These are phyloP conservation scores for Raddia guianensis DNA, from an alignment of 176 grass and related monocot species.

Conservation along the genomic window DNA sequence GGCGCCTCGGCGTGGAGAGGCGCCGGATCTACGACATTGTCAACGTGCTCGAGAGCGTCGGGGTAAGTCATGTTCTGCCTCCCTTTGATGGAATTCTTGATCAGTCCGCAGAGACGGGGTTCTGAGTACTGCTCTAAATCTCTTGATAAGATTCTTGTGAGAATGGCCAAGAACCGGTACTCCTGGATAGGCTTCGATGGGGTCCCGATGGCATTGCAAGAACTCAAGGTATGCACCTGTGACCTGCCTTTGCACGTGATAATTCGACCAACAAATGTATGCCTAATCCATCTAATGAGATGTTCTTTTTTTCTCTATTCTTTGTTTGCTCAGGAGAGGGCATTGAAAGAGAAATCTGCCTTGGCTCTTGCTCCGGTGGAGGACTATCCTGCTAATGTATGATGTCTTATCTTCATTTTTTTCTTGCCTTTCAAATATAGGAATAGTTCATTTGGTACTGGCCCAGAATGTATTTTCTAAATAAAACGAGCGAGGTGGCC, in stretches of 20 bases:
- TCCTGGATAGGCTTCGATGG: constrained; percentile 86
- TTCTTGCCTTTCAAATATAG: neutral
- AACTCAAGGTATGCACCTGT: constrained; percentile 67
- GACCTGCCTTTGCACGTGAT: neutral
- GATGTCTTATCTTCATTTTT: neutral
- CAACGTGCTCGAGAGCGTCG: constrained; percentile 87
- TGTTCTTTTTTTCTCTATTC: neutral
- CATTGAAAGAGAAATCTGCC: constrained; percentile 49
- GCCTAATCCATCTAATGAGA: neutral
- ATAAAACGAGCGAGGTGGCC: no score
- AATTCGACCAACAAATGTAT: constrained; percentile 5
- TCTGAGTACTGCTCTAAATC: neutral
- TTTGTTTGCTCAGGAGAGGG: constrained; percentile 57
- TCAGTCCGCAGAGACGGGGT: neutral
- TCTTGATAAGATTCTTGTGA: constrained; percentile 57
- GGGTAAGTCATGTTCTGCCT: constrained; percentile 57
- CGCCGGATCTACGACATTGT: constrained; percentile 97
- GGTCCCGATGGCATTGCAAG: constrained; percentile 66
- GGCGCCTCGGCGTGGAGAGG: constrained; percentile 72
- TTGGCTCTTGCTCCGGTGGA: constrained; percentile 33
- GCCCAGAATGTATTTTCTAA: constrained; percentile 16
- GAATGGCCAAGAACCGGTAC: constrained; percentile 90
- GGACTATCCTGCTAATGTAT: constrained; percentile 39
- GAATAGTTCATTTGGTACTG: neutral
- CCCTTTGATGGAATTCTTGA: neutral